Percentiles rank a stretch among this genome's conserved stretches.
phyloP scores from a whole-genome alignment of 192 early-diverging fungal species.

The Entomortierella parvispora region DNA sequence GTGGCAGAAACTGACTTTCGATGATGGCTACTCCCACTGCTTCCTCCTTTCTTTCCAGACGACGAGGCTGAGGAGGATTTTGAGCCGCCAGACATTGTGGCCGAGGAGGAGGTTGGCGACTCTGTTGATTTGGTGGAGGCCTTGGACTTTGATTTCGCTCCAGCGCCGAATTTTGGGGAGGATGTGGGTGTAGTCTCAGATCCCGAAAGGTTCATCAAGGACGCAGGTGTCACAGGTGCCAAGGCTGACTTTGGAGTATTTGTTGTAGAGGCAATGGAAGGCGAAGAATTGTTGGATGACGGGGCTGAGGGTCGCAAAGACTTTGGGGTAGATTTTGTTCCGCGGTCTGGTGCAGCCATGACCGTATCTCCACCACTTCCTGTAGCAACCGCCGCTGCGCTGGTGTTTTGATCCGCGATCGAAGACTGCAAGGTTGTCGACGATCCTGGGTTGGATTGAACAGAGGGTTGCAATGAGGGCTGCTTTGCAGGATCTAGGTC shows the following conservation, averaged over 20 bases:
- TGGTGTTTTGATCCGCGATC: not conserved
- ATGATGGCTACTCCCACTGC: not conserved
- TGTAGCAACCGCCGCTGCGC: not conserved
- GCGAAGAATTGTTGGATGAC: not conserved
- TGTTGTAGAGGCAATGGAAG: not conserved
- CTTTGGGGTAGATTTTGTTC: not conserved
- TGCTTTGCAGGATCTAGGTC: not conserved
- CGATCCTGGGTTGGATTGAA: constrained; percentile 6
- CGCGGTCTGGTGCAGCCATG: too few relatives aligned
- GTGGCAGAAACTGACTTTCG: not conserved
- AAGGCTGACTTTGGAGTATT: constrained; percentile 21
- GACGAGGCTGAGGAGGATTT: not conserved
- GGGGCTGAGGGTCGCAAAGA: not conserved
- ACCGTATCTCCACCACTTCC: too few relatives aligned
- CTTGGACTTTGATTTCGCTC: not conserved
- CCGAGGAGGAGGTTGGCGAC: not conserved
- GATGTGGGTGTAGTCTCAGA: constrained; percentile 29
- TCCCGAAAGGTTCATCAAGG: constrained; percentile 68
- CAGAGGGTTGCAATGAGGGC: not conserved
- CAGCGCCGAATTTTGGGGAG: constrained; percentile 13
- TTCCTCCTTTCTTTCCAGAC: constrained; percentile 4
- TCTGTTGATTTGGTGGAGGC: not conserved
- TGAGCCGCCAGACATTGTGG: not conserved
- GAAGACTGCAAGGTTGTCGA: not conserved
- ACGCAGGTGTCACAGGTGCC: constrained; percentile 73